These are phyloP conservation scores for Alternaria gansuensis DNA, from an alignment of 2,329 filamentous ascomycete genomes.

Conservation along the genomic window DNA sequence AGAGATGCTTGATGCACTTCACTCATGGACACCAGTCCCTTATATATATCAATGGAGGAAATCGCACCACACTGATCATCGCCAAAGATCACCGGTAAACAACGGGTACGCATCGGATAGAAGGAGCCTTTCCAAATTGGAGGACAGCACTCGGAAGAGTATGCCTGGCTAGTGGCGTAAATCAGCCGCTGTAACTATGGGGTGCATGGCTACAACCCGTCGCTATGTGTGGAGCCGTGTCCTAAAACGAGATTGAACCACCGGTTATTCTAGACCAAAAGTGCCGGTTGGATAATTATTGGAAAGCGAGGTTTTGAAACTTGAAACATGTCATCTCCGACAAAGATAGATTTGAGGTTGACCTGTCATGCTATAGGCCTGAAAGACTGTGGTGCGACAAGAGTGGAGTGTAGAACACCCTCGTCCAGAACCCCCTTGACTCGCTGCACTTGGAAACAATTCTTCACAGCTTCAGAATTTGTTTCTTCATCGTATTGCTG, in stretches of 20 bases:
- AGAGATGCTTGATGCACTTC: conserved; percentile 23
- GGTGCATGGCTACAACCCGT: conserved; percentile 29
- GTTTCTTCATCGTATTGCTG: conserved; percentile 1
- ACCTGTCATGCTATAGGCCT: conserved; percentile 13
- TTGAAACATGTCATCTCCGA: conserved; percentile 14
- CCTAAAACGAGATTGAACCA: conserved; percentile 26
- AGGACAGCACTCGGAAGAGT: conserved; percentile 7
- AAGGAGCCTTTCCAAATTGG: conserved; percentile 26
- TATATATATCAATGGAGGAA: conserved; percentile 34
- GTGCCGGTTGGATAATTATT: background rate
- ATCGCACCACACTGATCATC: conserved; percentile 9
- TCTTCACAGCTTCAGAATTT: background rate
- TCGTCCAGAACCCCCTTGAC: conserved; percentile 3
- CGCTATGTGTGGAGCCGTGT: conserved; percentile 16
- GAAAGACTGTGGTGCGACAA: conserved; percentile 9
- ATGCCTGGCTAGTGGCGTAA: conserved; percentile 28
- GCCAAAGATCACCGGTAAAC: background rate
- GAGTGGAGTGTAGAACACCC: conserved; percentile 3
- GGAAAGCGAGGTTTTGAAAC: conserved; percentile 10
- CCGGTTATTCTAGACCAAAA: conserved; percentile 38
- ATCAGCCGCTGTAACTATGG: conserved; percentile 40
- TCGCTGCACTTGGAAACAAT: background rate
- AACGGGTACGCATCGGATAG: conserved; percentile 18
- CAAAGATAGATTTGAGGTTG: background rate
- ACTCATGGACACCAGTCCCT: conserved; percentile 13